These are phyloP conservation scores for Suhomyces kilbournensis DNA, from an alignment of 805 yeast genomes.

Conservation along the genomic window DNA sequence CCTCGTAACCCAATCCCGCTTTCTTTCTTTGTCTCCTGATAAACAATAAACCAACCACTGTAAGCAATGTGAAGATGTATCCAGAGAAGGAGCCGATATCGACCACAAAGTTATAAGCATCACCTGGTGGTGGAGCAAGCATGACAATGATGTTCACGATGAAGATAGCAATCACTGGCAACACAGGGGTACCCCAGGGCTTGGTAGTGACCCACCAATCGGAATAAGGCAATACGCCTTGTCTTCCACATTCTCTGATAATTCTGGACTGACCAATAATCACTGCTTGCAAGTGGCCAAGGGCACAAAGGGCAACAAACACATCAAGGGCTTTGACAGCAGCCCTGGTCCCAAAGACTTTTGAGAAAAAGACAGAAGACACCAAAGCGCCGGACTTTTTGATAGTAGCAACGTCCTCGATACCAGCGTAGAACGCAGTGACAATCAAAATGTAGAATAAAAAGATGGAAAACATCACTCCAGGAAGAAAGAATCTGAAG, in stretches of 20 bases:
- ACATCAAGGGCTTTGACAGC: conserved; percentile 23
- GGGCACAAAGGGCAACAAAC: conserved; percentile 29
- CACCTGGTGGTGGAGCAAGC: conserved; percentile 35
- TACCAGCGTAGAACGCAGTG: conserved; percentile 34
- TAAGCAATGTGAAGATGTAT: conserved; percentile 26
- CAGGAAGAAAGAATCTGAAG: conserved; percentile 28
- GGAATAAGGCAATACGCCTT: conserved; percentile 31
- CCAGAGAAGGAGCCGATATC: conserved; percentile 29
- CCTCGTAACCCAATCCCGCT: conserved; percentile 28
- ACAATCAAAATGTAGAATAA: conserved; percentile 29
- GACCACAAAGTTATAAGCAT: conserved; percentile 31
- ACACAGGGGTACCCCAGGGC: conserved; percentile 31
- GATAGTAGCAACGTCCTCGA: conserved; percentile 14
- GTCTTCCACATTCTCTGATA: conserved; percentile 33
- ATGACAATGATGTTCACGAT: conserved; percentile 24
- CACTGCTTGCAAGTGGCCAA: conserved; percentile 29
- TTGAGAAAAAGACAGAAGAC: conserved; percentile 27
- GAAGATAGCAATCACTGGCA: conserved; percentile 23
- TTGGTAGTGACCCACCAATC: conserved; percentile 27
- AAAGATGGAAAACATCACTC: conserved; percentile 28
- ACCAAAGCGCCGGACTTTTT: conserved; percentile 28
- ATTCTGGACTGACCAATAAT: conserved; percentile 29
- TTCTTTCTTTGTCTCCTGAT: conserved; percentile 29
- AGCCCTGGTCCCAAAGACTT: conserved; percentile 27
- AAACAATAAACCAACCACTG: conserved; percentile 25